phyloP scores from a whole-genome alignment of 2,329 filamentous ascomycete species.

The Beauveria sp. region DNA sequence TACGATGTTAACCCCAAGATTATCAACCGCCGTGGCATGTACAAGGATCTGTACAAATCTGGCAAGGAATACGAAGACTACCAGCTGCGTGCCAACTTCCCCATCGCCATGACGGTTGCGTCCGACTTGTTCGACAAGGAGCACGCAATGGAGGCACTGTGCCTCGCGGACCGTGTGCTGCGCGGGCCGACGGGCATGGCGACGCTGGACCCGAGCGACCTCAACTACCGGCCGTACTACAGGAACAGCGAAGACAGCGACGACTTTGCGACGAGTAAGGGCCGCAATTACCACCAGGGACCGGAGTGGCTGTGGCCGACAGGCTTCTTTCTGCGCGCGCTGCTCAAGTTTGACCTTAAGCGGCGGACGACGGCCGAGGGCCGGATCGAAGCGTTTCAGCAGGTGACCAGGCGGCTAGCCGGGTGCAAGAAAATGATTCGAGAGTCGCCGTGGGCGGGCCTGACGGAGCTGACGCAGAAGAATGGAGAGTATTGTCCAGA shows the following conservation, averaged over 20 bases:
- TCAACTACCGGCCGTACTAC: slow-evolving; percentile 93
- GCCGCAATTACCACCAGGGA: slow-evolving; percentile 95
- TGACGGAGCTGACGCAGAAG: slow-evolving; percentile 91
- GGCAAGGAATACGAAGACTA: slow-evolving; percentile 98
- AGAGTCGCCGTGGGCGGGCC: slow-evolving; percentile 76
- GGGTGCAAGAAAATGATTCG: slow-evolving; percentile 81
- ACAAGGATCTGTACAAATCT: slow-evolving; percentile 92
- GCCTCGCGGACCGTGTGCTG: slow-evolving; percentile 69
- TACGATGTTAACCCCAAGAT: slow-evolving; percentile 75
- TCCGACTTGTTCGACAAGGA: slow-evolving; percentile 74
- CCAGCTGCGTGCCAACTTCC: slow-evolving; percentile 88
- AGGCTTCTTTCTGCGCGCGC: slow-evolving; percentile 85
- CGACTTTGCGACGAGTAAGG: slow-evolving; percentile 88
- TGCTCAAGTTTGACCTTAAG: slow-evolving; percentile 82
- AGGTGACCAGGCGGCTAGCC: slow-evolving; percentile 74
- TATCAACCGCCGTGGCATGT: slow-evolving; percentile 88
- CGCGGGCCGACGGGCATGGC: slow-evolving; percentile 90
- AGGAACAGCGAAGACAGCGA: slow-evolving; percentile 88
- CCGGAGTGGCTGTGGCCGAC: slow-evolving; percentile 98
- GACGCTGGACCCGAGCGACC: slow-evolving; percentile 82
- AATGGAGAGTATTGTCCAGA: slow-evolving; percentile 75
- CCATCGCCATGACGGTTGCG: slow-evolving; percentile 91
- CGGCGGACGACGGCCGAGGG: slow-evolving; percentile 54
- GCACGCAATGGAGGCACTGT: slow-evolving; percentile 73
- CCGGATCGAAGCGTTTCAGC: slow-evolving; percentile 83